phyloP scores from a whole-genome alignment of 306 rosid species.

The Castanopsis chinensis region DNA sequence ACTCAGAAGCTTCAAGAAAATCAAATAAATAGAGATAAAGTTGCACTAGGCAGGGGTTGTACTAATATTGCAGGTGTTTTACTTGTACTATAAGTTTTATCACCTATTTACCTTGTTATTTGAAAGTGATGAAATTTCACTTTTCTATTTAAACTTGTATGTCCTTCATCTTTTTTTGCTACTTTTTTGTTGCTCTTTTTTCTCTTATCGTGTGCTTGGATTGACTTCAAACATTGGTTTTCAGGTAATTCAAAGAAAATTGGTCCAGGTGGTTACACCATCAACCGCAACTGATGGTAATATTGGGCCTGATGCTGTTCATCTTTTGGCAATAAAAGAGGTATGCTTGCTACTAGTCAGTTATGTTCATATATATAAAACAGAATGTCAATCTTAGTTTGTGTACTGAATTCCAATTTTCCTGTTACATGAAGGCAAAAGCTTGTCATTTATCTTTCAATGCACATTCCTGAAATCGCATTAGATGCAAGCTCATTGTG shows the following conservation, averaged over 20 bases:
- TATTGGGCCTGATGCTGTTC: constrained; percentile 85
- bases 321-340: constrained; percentile 89
- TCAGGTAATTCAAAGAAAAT: constrained; percentile 71
- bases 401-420: constrained; percentile 10
- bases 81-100: background rate
- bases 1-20: background rate
- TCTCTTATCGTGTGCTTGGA: background rate
- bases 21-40: background rate
- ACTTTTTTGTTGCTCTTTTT: constrained; percentile 1
- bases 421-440: background rate
- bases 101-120: background rate
- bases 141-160: background rate
- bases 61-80: background rate
- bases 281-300: constrained; percentile 71
- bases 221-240: constrained; percentile 21
- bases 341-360: constrained; percentile 34
- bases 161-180: background rate
- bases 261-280: constrained; percentile 85
- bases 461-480: background rate
- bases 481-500: background rate
- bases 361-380: background rate
- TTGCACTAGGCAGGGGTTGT: background rate
- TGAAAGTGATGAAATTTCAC: background rate
- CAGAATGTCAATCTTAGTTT: background rate
- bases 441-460: background rate